Evolutionary conservation across 768 basidiomycete species (phyloP).

Genomic region (Lyophyllum shimeji): DNA sequence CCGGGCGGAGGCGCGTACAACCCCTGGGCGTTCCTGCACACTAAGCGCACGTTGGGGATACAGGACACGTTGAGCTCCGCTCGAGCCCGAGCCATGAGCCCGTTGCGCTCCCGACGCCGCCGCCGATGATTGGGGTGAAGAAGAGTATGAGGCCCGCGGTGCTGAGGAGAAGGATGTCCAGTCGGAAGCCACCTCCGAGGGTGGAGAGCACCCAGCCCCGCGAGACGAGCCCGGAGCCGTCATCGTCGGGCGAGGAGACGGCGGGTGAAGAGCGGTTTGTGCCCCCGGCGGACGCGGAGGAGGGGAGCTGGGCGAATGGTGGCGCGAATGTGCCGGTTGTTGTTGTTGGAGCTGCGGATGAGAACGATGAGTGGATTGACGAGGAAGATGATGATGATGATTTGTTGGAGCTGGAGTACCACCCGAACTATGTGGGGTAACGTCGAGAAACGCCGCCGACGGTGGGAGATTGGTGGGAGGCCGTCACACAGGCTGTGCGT

Average conservation of each 20-base stretch:
- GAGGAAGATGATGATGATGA: conserved; percentile 75
- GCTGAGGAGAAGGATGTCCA: conserved; percentile 25
- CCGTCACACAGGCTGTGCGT: conserved; percentile 68
- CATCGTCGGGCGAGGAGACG: conserved; percentile 76
- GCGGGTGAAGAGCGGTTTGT: conserved; percentile 60
- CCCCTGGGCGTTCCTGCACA: conserved; percentile 73
- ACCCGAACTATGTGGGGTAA: conserved; percentile 69
- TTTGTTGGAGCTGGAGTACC: conserved; percentile 72
- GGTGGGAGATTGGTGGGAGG: conserved; percentile 79
- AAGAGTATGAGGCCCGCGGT: conserved; percentile 24
- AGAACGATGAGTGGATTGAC: conserved; percentile 67
- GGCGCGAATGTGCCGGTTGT: too few species aligned
- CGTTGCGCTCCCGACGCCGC: conserved; percentile 50
- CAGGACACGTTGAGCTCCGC: conserved; percentile 60
- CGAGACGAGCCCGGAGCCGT: conserved; percentile 78
- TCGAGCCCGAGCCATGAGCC: conserved; percentile 75
- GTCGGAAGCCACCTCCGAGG: conserved; percentile 66
- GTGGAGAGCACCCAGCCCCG: conserved; percentile 83
- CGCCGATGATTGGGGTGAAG: conserved; percentile 47
- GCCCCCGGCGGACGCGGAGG: too few species aligned
- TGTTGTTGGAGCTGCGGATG: too few species aligned
- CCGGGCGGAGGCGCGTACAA: conserved; percentile 61
- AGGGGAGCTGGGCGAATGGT: conserved; percentile 37
- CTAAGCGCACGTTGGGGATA: conserved; percentile 44
- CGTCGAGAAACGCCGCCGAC: conserved; percentile 62